phyloP scores from a whole-genome alignment of 805 yeast species.

The Candida peoriensis region DNA sequence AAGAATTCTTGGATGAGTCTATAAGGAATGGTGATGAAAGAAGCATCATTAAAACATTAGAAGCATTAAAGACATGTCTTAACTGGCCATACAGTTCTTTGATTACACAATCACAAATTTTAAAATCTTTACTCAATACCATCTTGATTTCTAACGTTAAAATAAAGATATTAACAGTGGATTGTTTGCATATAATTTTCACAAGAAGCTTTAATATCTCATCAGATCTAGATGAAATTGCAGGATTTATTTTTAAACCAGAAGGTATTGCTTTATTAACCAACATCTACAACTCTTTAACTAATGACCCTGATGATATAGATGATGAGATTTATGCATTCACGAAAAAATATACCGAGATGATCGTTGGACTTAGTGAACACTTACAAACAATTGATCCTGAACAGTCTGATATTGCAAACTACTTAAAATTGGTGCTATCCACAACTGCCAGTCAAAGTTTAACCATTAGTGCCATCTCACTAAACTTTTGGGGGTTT shows the following conservation, averaged over 20 bases:
- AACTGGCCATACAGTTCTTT: constrained; percentile 87
- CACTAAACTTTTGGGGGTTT: constrained; percentile 92
- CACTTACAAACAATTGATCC: constrained; percentile 49
- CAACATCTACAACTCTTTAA: constrained; percentile 50
- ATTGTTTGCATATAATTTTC: constrained; percentile 83
- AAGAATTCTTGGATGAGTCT: constrained; percentile 44
- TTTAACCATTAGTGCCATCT: constrained; percentile 83
- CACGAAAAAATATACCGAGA: constrained; percentile 85
- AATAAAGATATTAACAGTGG: constrained; percentile 79
- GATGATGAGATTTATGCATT: constrained; percentile 79
- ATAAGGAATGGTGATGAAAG: constrained; percentile 35
- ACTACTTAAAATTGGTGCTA: constrained; percentile 69
- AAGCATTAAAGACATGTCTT: constrained; percentile 82
- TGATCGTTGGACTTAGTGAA: constrained; percentile 83
- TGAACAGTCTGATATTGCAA: constrained; percentile 54
- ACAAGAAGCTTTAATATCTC: constrained; percentile 66
- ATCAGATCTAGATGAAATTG: constrained; percentile 69
- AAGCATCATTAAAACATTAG: constrained; percentile 61
- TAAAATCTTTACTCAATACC: constrained; percentile 57
- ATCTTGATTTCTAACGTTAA: constrained; percentile 55
- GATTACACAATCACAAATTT: constrained; percentile 59
- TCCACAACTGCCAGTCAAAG: constrained; percentile 81
- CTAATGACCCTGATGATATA: constrained; percentile 61
- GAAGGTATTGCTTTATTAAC: constrained; percentile 70
- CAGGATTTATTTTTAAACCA: constrained; percentile 70